These are phyloP conservation scores for Acarospora socialis DNA, from an alignment of 2,329 filamentous ascomycete genomes.

Conservation along the genomic window DNA sequence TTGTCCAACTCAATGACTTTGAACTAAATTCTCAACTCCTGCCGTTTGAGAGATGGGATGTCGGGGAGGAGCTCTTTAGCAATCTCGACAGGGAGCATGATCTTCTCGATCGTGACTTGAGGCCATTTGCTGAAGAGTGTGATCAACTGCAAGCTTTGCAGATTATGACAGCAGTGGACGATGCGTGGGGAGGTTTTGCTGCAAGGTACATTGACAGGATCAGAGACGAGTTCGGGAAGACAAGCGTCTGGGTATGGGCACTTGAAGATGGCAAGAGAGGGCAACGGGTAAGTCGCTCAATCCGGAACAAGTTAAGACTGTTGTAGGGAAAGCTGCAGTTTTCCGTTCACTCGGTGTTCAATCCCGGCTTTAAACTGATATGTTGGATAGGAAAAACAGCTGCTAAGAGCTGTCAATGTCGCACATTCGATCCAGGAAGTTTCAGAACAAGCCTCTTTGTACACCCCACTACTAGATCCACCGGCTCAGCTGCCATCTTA, in stretches of 20 bases:
- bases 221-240: conserved; percentile 82
- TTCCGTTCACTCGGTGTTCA: conserved; percentile 5
- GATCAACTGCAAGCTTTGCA: conserved; percentile 86
- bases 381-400: conserved; percentile 38
- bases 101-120: conserved; percentile 75
- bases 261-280: conserved; percentile 46
- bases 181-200: conserved; percentile 70
- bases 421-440: conserved; percentile 58
- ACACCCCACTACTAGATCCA: conserved; percentile 59
- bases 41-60: conserved; percentile 65
- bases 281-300: conserved; percentile 39
- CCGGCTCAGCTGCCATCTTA: conserved; percentile 42
- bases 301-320: conserved; percentile 11
- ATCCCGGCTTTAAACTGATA: conserved; percentile 7
- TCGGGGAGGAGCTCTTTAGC: conserved; percentile 62
- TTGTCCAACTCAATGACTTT: conserved; percentile 77
- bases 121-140: conserved; percentile 82
- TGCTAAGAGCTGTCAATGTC: conserved; percentile 56
- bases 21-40: conserved; percentile 65
- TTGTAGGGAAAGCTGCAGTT: conserved; percentile 9
- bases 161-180: conserved; percentile 54
- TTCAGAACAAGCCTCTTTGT: conserved; percentile 56
- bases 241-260: conserved; percentile 75
- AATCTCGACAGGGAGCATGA: conserved; percentile 68
- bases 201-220: conserved; percentile 60